Base-by-base conservation (phyloP, 2,329 filamentous ascomycete genomes). In the Pseudogymnoascus sp. region DNA sequence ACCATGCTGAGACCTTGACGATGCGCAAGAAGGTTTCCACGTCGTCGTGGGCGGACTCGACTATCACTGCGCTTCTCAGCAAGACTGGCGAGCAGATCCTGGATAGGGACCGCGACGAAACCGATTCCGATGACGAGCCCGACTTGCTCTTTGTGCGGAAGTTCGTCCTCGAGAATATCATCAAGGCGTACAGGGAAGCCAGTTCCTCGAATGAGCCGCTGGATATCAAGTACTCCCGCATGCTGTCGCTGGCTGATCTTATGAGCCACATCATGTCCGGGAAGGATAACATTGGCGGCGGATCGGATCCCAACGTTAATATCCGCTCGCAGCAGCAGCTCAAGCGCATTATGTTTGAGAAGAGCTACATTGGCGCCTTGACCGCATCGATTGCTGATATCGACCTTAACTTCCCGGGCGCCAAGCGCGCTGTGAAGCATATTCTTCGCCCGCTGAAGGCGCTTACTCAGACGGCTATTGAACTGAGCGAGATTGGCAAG, bases 331-430 rank as follows among this genome's bases (percentile, higher is more conserved):
- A 92, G 65, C 86, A 88, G 68, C 92, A 96, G 70, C 83, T 99
- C 67, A 88, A 90, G 35, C 90, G 92, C 67, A 86, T 97, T 63
- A 99, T 99, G 94, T 97, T 96, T 69, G 94, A 99, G 76, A 99
- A 97, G 77, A 92, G 95, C 61, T 96, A 94, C 72, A 87, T 97
- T 64, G 84, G 89, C 22, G 89, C 93, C 57, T 77, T 99, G 63
- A 97, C 94, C 1, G 85, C 87, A 11, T 96, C 95, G 1, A 92
- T 99, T 68, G 91, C 94, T 16, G 95, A 99, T 69, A 88, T 99
- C 63, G 94, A 97, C 72, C 83, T 99, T 64, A 96, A 95, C 67
- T 97, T 95, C 74, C 92, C 93, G 0, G 88, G 90, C 25, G 90
- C 95, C 14, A 96, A 96, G 77, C 86, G 92, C 54, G 92, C 92